phyloP scores from a whole-genome alignment of 116 monocot species.

The Trichopus zeylanicus region DNA sequence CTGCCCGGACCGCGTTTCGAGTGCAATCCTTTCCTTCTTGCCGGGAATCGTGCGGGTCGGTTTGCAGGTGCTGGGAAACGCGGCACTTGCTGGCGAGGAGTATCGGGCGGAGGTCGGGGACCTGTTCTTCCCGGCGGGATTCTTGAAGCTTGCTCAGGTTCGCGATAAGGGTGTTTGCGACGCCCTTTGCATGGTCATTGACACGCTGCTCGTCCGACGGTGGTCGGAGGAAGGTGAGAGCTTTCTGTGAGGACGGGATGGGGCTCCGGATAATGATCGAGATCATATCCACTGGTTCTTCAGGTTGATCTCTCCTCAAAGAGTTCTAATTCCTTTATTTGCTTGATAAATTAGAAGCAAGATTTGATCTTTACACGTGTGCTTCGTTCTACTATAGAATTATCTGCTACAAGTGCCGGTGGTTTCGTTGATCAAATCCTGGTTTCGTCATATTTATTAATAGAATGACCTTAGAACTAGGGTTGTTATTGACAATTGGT shows the following conservation, averaged over 20 bases:
- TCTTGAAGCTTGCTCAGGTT: constrained; percentile 36
- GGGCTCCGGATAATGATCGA: constrained; percentile 40
- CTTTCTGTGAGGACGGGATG: constrained; percentile 26
- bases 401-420: too few species aligned
- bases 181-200: constrained; percentile 59
- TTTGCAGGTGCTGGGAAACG: constrained; percentile 60
- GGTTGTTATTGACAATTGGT: too few species aligned
- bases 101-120: constrained; percentile 43
- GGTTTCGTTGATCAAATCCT: too few species aligned
- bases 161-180: constrained; percentile 31
- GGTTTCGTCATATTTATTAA: too few species aligned
- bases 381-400: not conserved
- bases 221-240: constrained; percentile 33
- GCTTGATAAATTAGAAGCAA: not conserved
- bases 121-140: constrained; percentile 35
- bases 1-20: constrained; percentile 12
- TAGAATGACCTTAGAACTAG: too few species aligned
- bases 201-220: constrained; percentile 35
- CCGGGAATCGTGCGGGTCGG: constrained; percentile 28
- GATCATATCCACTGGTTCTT: constrained; percentile 35
- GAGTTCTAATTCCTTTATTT: not conserved
- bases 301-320: constrained; percentile 15
- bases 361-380: not conserved
- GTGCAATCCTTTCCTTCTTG: not conserved
- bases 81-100: constrained; percentile 42